Evolutionary conservation across 257 asterid genomes (phyloP).

Genomic region (Fraxinus anomala): DNA sequence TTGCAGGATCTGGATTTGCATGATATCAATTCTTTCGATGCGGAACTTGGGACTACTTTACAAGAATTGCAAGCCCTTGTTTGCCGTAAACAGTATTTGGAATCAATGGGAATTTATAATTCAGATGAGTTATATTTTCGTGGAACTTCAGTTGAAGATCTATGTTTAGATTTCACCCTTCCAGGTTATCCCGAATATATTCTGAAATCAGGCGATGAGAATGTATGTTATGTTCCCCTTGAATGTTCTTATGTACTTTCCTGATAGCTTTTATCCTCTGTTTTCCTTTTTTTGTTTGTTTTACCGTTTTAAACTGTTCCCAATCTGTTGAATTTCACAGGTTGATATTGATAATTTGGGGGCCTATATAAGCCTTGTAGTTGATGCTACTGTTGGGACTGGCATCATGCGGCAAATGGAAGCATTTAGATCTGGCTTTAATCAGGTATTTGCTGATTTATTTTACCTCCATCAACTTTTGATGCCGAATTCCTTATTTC

Average conservation of each 20-base stretch:
- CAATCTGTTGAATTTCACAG: constrained; percentile 40
- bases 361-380: constrained; percentile 74
- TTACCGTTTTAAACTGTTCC: constrained; percentile 9
- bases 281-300: not conserved
- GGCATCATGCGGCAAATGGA: constrained; percentile 87
- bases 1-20: constrained; percentile 89
- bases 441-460: constrained; percentile 56
- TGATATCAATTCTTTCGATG: constrained; percentile 75
- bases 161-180: constrained; percentile 86
- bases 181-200: constrained; percentile 91
- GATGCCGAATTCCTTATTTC: not conserved
- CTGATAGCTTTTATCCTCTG: not conserved
- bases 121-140: constrained; percentile 60
- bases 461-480: constrained; percentile 10
- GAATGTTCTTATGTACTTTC: not conserved
- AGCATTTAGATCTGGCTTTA: constrained; percentile 95
- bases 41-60: constrained; percentile 75
- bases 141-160: constrained; percentile 83
- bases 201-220: constrained; percentile 67
- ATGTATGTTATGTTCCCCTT: constrained; percentile 42
- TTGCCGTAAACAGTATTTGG: constrained; percentile 62
- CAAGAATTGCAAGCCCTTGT: constrained; percentile 94
- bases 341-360: constrained; percentile 80
- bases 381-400: constrained; percentile 76
- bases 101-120: constrained; percentile 53